Evolutionary conservation across 192 early-diverging fungal species (phyloP).

Genomic region (Funneliformis geosporum): DNA sequence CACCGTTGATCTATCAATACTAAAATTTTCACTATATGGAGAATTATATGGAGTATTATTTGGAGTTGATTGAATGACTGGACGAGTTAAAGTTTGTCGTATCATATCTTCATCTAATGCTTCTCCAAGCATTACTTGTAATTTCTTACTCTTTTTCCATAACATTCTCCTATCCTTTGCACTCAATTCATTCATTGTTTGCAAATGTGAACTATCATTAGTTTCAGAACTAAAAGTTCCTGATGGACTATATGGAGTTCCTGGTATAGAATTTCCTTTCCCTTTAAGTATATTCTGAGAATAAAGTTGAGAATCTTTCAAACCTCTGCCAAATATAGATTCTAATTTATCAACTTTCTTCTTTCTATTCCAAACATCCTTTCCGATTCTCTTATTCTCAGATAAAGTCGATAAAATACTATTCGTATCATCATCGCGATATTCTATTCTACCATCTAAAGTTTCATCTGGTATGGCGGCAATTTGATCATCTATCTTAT

Average conservation of each 20-base stretch:
- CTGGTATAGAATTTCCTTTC: not conserved
- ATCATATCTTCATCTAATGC: constrained; percentile 40
- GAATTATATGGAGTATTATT: too few relatives aligned
- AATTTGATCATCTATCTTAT: constrained; percentile 1
- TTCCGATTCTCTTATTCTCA: constrained; percentile 15
- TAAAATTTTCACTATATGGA: not conserved
- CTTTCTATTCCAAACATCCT: constrained; percentile 26
- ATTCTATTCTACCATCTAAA: constrained; percentile 5
- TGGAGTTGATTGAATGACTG: constrained; percentile 16
- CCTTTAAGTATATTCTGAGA: constrained; percentile 20
- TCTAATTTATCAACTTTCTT: constrained; percentile 31
- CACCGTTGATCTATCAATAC: not conserved
- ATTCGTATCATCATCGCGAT: constrained; percentile 12
- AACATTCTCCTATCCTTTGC: constrained; percentile 37
- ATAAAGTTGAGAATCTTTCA: constrained; percentile 25
- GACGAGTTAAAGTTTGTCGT: constrained; percentile 35
- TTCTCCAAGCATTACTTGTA: constrained; percentile 40
- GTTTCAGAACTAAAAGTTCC: not conserved
- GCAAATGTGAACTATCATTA: not conserved
- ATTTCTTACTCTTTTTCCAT: constrained; percentile 45
- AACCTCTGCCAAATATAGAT: constrained; percentile 26
- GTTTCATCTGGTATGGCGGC: not conserved
- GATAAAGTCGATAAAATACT: constrained; percentile 12
- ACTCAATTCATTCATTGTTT: constrained; percentile 38
- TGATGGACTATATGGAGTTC: not conserved